phyloP scores from a whole-genome alignment of 2,329 filamentous ascomycete genomes.

The Ophiosphaerella narmari region DNA sequence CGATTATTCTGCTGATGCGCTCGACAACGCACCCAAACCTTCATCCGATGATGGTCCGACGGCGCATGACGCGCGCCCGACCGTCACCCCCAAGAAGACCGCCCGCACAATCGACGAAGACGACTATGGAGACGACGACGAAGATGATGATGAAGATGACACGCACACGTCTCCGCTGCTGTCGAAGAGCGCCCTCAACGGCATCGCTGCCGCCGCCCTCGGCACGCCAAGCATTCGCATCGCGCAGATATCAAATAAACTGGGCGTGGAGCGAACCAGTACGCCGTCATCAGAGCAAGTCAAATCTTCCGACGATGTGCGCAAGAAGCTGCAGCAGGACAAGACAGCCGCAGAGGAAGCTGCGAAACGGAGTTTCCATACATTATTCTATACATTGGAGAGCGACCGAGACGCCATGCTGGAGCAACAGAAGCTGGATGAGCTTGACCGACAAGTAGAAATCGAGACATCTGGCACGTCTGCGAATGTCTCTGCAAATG shows the following conservation, averaged over 20 bases:
- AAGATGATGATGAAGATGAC: conserved; percentile 54
- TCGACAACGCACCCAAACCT: conserved; percentile 27
- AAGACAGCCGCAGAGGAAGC: conserved; percentile 89
- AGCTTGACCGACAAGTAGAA: conserved; percentile 93
- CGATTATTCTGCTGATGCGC: conserved; percentile 28
- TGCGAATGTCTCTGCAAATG: conserved; percentile 55
- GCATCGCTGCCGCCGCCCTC: conserved; percentile 58
- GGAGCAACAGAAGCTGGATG: conserved; percentile 94
- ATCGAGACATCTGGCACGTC: conserved; percentile 79
- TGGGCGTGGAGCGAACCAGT: conserved; percentile 63
- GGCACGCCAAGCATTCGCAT: conserved; percentile 69
- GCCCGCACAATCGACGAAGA: conserved; percentile 81
- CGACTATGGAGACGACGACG: conserved; percentile 84
- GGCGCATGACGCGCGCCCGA: conserved; percentile 51
- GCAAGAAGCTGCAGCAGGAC: conserved; percentile 89
- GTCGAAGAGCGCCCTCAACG: conserved; percentile 58
- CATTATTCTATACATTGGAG: conserved; percentile 92
- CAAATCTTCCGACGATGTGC: conserved; percentile 82
- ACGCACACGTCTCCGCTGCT: conserved; percentile 55
- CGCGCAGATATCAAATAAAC: conserved; percentile 68
- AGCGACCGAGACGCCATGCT: conserved; percentile 96
- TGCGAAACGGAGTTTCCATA: conserved; percentile 88
- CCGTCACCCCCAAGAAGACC: conserved; percentile 69
- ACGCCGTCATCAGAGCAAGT: conserved; percentile 60
- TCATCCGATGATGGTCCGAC: conserved; percentile 37